Evolutionary conservation across 257 asterid species (phyloP).

Genomic region (Asclepias syriaca): DNA sequence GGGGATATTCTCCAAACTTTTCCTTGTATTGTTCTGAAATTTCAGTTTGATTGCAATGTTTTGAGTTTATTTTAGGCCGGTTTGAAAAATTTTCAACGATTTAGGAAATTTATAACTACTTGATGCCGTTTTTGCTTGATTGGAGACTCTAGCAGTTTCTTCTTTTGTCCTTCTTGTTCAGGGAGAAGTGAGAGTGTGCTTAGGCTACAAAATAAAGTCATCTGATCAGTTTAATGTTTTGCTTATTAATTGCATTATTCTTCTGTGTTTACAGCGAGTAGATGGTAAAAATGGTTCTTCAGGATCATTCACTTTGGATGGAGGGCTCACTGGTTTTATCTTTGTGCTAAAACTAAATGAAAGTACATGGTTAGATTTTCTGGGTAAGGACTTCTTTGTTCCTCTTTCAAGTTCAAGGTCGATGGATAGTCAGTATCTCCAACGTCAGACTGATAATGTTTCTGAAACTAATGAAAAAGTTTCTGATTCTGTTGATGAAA

Average conservation of each 20-base stretch:
- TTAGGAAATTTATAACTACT: background rate
- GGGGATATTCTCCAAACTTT: background rate
- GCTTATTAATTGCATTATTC: constrained; percentile 6
- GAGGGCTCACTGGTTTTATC: constrained; percentile 48
- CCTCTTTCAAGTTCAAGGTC: constrained; percentile 44
- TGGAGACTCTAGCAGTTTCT: background rate
- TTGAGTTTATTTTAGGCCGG: background rate
- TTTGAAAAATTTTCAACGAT: background rate
- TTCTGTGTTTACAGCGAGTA: constrained; percentile 49
- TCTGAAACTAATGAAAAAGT: constrained; percentile 35
- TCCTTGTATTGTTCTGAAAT: background rate
- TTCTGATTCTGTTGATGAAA: constrained; percentile 54
- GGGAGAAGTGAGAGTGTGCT: background rate
- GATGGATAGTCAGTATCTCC: constrained; percentile 21
- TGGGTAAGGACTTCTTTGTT: constrained; percentile 72
- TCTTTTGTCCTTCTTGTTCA: background rate
- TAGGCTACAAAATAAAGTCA: background rate
- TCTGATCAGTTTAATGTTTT: background rate
- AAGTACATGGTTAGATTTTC: constrained; percentile 63
- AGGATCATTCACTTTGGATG: constrained; percentile 65
- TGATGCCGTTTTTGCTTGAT: background rate
- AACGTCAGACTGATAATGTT: constrained; percentile 24
- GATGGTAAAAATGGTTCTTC: constrained; percentile 49
- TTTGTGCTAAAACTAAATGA: constrained; percentile 81
- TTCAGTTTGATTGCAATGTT: background rate